Base-by-base conservation (phyloP, 2,329 filamentous ascomycete species). In the Colletotrichum sidae region DNA sequence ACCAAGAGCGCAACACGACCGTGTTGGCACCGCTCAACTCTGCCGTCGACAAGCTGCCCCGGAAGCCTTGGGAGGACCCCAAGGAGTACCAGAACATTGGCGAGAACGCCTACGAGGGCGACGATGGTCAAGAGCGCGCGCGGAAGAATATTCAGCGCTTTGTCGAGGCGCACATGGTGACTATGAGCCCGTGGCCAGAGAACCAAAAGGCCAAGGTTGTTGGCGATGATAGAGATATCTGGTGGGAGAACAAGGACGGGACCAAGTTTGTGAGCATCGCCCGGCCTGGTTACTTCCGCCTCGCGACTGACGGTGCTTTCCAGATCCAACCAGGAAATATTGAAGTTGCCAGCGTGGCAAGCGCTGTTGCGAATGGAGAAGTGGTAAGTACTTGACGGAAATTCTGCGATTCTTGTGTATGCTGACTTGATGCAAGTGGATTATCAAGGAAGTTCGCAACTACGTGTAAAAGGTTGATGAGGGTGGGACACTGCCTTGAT, bases 11-110 rank as follows among this genome's bases (percentile, higher is more conserved):
- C 63, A 94, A 95, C 75, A 92, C 92, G 13, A 97, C 94, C 2
- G 89, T 98, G 33, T 87, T 98, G 3, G 95, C 94, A 6, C 96
- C 96, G 1, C 81, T 92, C 58, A 98, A 99, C 82, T 88, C 86
- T 15, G 93, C 90, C 3, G 88, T 99, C 73, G 91, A 92, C 69
- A 81, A 79, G 1, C 81, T 98, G 33, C 92, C 94, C 1, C 85
- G 91, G 56, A 98, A 97, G 77, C 94, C 94, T 0, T 97, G 93
- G 93, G 92, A 92, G 72, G 83, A 94, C 68, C 87, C 91, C 0
- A 78, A 84, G 56, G 94, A 97, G 69, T 95, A 96, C 75, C 80
- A 83, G 4, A 77, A 77, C 1, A 79, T 91, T 4, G 93, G 93
- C 0, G 83, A 85, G 2, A 79, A 89, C 38, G 93, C 91, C 1